phyloP scores from a whole-genome alignment of 164 flowering plant species.

The Stephania cephalantha region DNA sequence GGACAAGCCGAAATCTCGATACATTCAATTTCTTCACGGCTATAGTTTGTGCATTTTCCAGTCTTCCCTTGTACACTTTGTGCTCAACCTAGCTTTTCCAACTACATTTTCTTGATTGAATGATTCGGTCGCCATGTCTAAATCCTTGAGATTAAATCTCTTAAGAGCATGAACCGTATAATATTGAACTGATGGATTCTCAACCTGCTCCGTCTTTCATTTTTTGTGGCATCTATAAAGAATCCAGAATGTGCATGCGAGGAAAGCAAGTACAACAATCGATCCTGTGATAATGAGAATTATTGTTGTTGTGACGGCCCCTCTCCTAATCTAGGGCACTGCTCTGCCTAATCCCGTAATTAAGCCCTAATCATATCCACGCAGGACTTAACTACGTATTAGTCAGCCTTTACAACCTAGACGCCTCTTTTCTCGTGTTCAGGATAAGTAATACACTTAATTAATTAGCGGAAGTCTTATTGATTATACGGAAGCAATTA shows the following conservation, averaged over 20 bases:
- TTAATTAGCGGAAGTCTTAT: no score
- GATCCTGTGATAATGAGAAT: conserved; percentile 40
- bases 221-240: conserved; percentile 18
- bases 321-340: no score
- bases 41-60: conserved; percentile 41
- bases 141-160: conserved; percentile 44
- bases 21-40: conserved; percentile 65
- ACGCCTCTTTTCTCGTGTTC: no score
- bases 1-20: conserved; percentile 45
- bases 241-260: conserved; percentile 22
- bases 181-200: conserved; percentile 19
- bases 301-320: conserved; percentile 10
- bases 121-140: conserved; percentile 48
- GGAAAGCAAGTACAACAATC: conserved; percentile 21
- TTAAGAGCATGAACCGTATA: conserved; percentile 28
- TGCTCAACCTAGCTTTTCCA: conserved; percentile 61
- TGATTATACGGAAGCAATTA: no score
- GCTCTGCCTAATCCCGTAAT: no score
- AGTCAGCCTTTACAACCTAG: no score
- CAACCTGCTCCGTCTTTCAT: conserved; percentile 13
- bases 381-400: no score
- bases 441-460: no score
- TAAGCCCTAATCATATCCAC: no score
- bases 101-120: conserved; percentile 50
- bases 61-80: conserved; percentile 63